Conservation (phyloP, 225 moss, liverwort and hornwort genomes). For the Sphagnum contortum region DNA sequence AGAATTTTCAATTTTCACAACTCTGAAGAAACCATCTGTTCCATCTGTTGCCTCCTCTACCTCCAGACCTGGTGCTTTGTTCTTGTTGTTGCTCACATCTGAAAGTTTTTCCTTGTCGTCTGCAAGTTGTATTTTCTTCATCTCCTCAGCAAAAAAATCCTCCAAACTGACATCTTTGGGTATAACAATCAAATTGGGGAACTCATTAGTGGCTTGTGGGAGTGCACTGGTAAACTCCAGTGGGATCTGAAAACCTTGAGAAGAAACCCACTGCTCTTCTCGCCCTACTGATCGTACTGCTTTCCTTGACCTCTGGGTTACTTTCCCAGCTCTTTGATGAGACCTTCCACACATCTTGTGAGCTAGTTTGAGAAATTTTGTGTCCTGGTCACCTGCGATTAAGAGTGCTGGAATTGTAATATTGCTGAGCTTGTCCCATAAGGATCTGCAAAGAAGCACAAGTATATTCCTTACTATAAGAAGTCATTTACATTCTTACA, state of each 20-base stretch:
- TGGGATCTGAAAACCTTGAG: slow-evolving; percentile 20
- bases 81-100: slow-evolving; percentile 1
- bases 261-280: slow-evolving; percentile 28
- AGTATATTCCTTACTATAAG: not conserved
- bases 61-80: slow-evolving; percentile 14
- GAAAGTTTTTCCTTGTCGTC: no score
- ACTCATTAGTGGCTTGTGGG: slow-evolving; percentile 31
- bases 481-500: not conserved
- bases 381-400: slow-evolving; percentile 65
- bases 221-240: slow-evolving; percentile 27
- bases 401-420: slow-evolving; percentile 47
- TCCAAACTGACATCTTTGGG: slow-evolving; percentile 37
- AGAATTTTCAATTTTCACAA: slow-evolving; percentile 37
- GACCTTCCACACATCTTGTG: slow-evolving; percentile 44
- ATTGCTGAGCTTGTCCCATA: slow-evolving; percentile 55
- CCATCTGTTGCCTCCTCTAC: slow-evolving; percentile 1
- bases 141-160: slow-evolving; percentile 24
- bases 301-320: not conserved
- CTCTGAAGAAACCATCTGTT: slow-evolving; percentile 4
- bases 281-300: slow-evolving; percentile 5
- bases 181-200: slow-evolving; percentile 28
- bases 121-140: slow-evolving; percentile 26
- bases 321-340: slow-evolving; percentile 13
- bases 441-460: slow-evolving; percentile 30
- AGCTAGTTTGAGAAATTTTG: slow-evolving; percentile 65